Conservation (phyloP, 331 rosid species). For the Prunus yedoensis region DNA sequence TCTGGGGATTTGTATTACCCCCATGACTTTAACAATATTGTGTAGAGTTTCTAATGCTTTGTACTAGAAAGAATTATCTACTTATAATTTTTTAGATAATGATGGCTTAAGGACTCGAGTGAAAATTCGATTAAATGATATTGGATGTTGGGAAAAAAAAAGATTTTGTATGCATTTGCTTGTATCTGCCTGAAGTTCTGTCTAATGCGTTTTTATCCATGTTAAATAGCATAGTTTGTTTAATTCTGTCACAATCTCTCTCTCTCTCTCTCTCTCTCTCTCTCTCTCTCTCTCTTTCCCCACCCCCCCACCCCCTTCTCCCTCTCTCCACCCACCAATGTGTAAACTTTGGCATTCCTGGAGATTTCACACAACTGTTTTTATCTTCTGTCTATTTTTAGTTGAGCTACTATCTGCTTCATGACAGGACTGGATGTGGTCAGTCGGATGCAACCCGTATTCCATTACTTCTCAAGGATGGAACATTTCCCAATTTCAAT, state of each 20-base stretch:
- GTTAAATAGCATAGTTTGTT: neutral
- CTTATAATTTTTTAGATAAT: neutral
- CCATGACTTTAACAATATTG: neutral
- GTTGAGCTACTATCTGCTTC: slow-evolving; percentile 24
- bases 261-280: neutral
- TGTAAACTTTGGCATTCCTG: slow-evolving; percentile 3
- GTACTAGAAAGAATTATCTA: neutral
- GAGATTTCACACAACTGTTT: slow-evolving; percentile 12
- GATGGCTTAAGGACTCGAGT: neutral
- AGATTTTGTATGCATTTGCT: neutral
- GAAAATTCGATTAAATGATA: neutral
- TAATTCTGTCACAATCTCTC: too few species aligned
- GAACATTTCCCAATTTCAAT: slow-evolving; percentile 82
- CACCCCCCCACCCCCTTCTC: fast-evolving
- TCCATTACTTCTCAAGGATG: slow-evolving; percentile 91
- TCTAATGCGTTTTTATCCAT: neutral
- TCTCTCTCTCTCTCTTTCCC: too few species aligned
- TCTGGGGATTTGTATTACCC: neutral
- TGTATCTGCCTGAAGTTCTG: neutral
- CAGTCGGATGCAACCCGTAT: slow-evolving; percentile 92
- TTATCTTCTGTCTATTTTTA: slow-evolving; percentile 23
- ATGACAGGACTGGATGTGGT: slow-evolving; percentile 96
- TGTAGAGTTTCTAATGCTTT: neutral
- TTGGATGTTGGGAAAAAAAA: too few species aligned
- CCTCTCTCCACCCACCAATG: neutral